These are phyloP conservation scores for Soucietia sequanensis DNA, from an alignment of 805 yeast genomes.

Conservation along the genomic window DNA sequence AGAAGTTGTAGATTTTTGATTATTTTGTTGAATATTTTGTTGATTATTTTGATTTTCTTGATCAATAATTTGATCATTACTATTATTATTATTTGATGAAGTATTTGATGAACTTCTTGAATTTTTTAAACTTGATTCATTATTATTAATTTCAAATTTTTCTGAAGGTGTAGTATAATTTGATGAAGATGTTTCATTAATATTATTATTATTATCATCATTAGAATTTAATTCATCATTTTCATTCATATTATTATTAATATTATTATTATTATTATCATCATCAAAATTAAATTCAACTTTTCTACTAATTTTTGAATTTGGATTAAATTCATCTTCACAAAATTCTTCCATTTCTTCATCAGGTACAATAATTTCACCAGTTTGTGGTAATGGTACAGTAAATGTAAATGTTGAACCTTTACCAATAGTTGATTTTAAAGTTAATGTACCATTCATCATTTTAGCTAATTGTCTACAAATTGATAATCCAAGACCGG, in stretches of 20 bases:
- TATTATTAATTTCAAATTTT: neutral
- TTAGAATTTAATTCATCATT: neutral
- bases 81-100: too few species aligned
- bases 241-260: slow-evolving; percentile 2
- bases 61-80: too few species aligned
- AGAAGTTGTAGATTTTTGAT: too few species aligned
- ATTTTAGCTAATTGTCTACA: slow-evolving; percentile 86
- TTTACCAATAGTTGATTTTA: slow-evolving; percentile 71
- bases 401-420: slow-evolving; percentile 85
- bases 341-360: slow-evolving; percentile 43
- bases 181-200: neutral
- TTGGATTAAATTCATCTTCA: slow-evolving; percentile 67
- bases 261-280: slow-evolving; percentile 7
- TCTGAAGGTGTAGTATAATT: neutral
- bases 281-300: slow-evolving; percentile 38
- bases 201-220: neutral
- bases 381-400: slow-evolving; percentile 70
- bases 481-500: slow-evolving; percentile 87
- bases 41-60: too few species aligned
- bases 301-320: slow-evolving; percentile 50
- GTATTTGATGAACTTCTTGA: too few species aligned
- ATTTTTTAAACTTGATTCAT: neutral
- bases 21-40: too few species aligned
- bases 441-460: slow-evolving; percentile 83
- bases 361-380: slow-evolving; percentile 45